These are phyloP conservation scores for Apiospora koreana DNA, from an alignment of 2,329 filamentous ascomycete genomes.

Conservation along the genomic window DNA sequence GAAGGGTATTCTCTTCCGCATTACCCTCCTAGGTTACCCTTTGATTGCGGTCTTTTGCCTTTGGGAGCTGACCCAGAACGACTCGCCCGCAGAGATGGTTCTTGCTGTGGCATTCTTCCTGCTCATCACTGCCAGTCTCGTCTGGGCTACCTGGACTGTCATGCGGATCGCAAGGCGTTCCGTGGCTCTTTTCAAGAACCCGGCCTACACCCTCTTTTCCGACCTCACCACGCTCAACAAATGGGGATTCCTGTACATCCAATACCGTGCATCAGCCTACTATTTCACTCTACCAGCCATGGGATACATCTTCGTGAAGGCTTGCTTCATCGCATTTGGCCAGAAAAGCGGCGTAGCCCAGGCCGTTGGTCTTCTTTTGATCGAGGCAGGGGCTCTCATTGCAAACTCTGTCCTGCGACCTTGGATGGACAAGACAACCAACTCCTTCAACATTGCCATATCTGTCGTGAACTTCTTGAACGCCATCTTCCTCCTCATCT, in stretches of 20 bases:
- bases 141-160: constrained; percentile 88
- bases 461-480: constrained; percentile 89
- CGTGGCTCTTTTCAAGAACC: constrained; percentile 90
- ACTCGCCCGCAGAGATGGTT: constrained; percentile 84
- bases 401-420: constrained; percentile 78
- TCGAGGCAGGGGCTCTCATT: constrained; percentile 79
- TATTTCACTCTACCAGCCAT: constrained; percentile 88
- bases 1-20: constrained; percentile 90
- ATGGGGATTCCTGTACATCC: constrained; percentile 97
- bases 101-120: constrained; percentile 88
- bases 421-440: constrained; percentile 99
- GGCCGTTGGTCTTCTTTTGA: constrained; percentile 78
- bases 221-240: constrained; percentile 94
- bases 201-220: constrained; percentile 94
- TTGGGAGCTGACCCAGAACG: constrained; percentile 87
- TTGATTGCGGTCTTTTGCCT: constrained; percentile 88
- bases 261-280: constrained; percentile 93
- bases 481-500: constrained; percentile 84
- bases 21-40: constrained; percentile 87
- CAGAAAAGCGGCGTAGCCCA: constrained; percentile 73
- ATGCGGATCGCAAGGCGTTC: constrained; percentile 87
- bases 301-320: constrained; percentile 80
- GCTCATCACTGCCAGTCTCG: constrained; percentile 74
- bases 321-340: constrained; percentile 81
- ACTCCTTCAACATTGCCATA: constrained; percentile 94